Conservation (phyloP, 345 rosid species). For the Passiflora organensis region DNA sequence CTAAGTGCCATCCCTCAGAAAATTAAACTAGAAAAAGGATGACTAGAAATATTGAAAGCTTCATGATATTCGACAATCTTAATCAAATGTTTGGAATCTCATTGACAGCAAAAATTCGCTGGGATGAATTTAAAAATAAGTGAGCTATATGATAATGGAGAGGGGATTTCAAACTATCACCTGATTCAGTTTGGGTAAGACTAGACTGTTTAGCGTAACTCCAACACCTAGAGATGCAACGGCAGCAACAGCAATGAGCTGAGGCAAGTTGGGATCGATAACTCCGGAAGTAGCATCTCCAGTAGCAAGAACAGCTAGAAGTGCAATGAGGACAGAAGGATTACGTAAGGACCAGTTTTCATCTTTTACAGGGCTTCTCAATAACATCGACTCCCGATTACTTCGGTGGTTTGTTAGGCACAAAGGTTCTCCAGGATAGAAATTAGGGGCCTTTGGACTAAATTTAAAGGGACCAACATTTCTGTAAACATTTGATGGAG, state of each 20-base stretch:
- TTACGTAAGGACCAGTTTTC: conserved; percentile 48
- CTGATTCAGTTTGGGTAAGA: conserved; percentile 65
- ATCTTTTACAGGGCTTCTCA: conserved; percentile 73
- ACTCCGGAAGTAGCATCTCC: conserved; percentile 91
- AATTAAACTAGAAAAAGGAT: no score
- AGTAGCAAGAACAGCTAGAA: conserved; percentile 68
- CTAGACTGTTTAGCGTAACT: conserved; percentile 56
- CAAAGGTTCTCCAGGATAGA: conserved; percentile 85
- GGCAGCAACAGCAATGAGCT: conserved; percentile 67
- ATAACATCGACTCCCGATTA: conserved; percentile 53
- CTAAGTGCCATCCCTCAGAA: not conserved
- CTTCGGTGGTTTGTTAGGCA: conserved; percentile 83
- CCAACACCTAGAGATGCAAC: conserved; percentile 68
- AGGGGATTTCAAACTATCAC: conserved; percentile 24
- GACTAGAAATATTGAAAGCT: not conserved
- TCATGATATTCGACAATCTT: not conserved
- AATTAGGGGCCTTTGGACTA: conserved; percentile 65
- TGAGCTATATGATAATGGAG: conserved; percentile 4
- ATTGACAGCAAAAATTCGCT: not conserved
- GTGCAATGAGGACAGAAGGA: conserved; percentile 59
- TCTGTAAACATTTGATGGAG: conserved; percentile 66
- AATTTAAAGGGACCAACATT: conserved; percentile 80
- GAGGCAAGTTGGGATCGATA: conserved; percentile 85
- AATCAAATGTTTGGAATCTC: conserved; percentile 8
- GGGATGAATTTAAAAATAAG: not conserved